Conservation (phyloP, 2,329 filamentous ascomycete genomes). For the Dactylellina haptotyla region DNA sequence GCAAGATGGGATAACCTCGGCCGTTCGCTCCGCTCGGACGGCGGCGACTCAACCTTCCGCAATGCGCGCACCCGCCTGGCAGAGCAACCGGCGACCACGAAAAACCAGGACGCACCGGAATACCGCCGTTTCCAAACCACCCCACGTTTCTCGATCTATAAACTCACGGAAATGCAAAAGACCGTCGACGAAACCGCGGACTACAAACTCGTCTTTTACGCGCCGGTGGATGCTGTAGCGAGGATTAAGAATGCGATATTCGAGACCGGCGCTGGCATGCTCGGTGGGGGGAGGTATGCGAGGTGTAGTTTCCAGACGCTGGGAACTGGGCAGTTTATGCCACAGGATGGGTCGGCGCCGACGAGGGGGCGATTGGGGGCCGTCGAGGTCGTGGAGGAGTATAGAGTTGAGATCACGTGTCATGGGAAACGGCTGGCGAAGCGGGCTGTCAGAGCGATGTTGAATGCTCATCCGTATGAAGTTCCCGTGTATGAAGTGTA, state of each 20-base stretch:
- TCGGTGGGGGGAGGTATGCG: conserved; percentile 22
- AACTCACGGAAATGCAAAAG: conserved; percentile 35
- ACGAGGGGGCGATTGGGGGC: not conserved
- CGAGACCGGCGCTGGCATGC: conserved; percentile 26
- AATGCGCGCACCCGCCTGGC: not conserved
- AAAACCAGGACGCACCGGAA: not conserved
- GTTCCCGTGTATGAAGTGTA: conserved; percentile 34
- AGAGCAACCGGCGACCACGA: not conserved
- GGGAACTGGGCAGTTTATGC: conserved; percentile 34
- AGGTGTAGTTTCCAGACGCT: conserved; percentile 44
- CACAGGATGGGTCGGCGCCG: conserved; percentile 18
- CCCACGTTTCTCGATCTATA: conserved; percentile 36
- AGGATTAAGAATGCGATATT: conserved; percentile 43
- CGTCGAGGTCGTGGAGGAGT: conserved; percentile 17
- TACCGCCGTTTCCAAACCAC: conserved; percentile 37
- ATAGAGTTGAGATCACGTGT: conserved; percentile 36
- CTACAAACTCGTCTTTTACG: conserved; percentile 43
- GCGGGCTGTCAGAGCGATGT: conserved; percentile 30
- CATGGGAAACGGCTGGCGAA: conserved; percentile 24
- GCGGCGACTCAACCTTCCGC: not conserved
- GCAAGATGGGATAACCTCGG: conserved; percentile 22
- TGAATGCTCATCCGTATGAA: conserved; percentile 36
- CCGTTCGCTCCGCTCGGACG: conserved; percentile 12
- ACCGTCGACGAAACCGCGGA: conserved; percentile 23
- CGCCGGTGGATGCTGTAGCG: conserved; percentile 1